These are phyloP conservation scores for Trichoderma cornu-damae DNA, from an alignment of 2,329 filamentous ascomycete species.

Conservation along the genomic window DNA sequence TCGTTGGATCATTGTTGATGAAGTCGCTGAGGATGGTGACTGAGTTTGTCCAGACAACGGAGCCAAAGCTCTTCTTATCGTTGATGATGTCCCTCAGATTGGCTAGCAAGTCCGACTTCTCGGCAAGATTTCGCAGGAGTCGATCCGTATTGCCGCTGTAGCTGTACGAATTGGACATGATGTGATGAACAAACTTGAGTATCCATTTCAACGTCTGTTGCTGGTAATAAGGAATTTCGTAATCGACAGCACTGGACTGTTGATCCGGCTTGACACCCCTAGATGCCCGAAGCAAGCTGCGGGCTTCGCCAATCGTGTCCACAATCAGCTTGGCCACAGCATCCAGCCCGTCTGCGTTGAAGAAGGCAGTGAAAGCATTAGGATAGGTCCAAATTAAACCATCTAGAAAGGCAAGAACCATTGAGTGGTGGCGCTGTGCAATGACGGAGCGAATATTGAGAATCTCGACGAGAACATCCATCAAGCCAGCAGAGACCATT, in stretches of 20 bases:
- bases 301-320: constrained; percentile 67
- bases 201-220: constrained; percentile 91
- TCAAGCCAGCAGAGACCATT: constrained; percentile 81
- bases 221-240: constrained; percentile 85
- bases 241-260: constrained; percentile 83
- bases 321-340: constrained; percentile 84
- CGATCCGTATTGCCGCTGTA: constrained; percentile 80
- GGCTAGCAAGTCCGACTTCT: constrained; percentile 77
- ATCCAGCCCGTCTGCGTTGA: constrained; percentile 77
- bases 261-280: constrained; percentile 62
- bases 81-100: constrained; percentile 78
- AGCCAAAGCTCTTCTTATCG: constrained; percentile 75
- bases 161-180: constrained; percentile 72
- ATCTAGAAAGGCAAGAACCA: constrained; percentile 82
- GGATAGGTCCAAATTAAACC: constrained; percentile 79
- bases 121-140: constrained; percentile 84
- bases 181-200: constrained; percentile 92
- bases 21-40: constrained; percentile 91
- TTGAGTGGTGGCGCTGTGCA: constrained; percentile 77
- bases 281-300: constrained; percentile 60
- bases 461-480: constrained; percentile 86
- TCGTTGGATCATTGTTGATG: constrained; percentile 97
- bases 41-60: constrained; percentile 91
- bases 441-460: constrained; percentile 75
- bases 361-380: constrained; percentile 78